A percentile compares a stretch with the other conserved stretches of the same genome.
Conservation (phyloP, 2,329 filamentous ascomycete genomes). For the Macrophomina phaseolina region DNA sequence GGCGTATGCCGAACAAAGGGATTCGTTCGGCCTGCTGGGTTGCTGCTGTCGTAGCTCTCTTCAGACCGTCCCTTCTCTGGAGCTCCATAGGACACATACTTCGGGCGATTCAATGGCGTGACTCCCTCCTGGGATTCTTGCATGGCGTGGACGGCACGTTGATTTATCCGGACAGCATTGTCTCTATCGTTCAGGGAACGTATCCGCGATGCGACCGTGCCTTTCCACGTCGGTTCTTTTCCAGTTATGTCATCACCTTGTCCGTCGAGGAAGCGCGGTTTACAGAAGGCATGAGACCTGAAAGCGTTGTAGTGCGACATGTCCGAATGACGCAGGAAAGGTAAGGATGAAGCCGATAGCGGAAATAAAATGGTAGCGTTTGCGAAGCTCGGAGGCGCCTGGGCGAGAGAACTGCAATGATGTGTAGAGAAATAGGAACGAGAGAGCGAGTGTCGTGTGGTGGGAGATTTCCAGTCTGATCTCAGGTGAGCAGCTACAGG, state of each 20-base stretch:
- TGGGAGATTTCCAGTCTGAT: not conserved
- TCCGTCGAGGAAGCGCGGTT: constrained; percentile 15
- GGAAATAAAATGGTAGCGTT: not conserved
- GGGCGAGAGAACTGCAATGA: not conserved
- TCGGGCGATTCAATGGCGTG: not conserved
- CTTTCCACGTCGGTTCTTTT: not conserved
- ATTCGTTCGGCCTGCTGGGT: not conserved
- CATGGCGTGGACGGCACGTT: not conserved
- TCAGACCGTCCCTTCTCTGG: not conserved
- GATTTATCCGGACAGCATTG: not conserved
- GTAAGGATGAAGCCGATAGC: not conserved
- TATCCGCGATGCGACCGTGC: constrained; percentile 26
- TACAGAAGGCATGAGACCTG: constrained; percentile 10
- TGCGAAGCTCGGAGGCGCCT: not conserved
- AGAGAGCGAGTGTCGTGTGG: not conserved
- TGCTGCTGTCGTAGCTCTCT: not conserved
- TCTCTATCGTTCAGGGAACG: constrained; percentile 18
- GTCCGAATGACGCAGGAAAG: not conserved
- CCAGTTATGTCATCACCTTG: constrained; percentile 5
- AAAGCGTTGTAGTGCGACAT: not conserved
- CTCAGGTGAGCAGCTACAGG: not conserved
- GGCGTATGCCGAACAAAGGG: constrained; percentile 22
- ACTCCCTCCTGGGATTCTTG: not conserved
- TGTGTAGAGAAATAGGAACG: not conserved
- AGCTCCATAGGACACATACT: not conserved